Percentiles rank a stretch among this genome's conserved stretches.
phyloP scores from a whole-genome alignment of 2,329 filamentous ascomycete genomes.

The Orbilia javanica region DNA sequence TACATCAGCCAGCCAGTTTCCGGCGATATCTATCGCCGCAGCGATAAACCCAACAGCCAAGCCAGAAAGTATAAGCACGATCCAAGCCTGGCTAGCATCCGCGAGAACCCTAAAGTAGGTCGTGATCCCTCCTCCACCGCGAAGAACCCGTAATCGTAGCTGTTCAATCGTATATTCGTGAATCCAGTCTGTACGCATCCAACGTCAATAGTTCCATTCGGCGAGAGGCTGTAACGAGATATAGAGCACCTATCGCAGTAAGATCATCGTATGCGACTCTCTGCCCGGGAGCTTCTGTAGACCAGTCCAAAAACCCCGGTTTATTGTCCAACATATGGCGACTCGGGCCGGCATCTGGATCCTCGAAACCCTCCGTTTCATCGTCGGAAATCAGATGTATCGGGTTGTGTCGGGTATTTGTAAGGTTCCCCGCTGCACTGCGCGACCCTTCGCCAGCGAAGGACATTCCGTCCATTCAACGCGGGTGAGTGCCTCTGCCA shows the following conservation, averaged over 20 bases:
- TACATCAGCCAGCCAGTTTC: conserved; percentile 92
- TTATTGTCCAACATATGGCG: conserved; percentile 37
- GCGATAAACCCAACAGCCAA: conserved; percentile 82
- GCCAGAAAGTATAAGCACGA: conserved; percentile 77
- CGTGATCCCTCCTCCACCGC: conserved; percentile 76
- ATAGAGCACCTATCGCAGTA: conserved; percentile 77
- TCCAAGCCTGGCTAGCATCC: conserved; percentile 91
- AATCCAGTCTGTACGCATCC: conserved; percentile 80
- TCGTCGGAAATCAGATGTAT: conserved; percentile 35
- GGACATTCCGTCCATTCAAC: conserved; percentile 40
- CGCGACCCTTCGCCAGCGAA: conserved; percentile 55
- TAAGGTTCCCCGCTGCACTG: conserved; percentile 43
- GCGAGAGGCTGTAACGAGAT: not conserved
- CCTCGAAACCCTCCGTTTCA: conserved; percentile 6
- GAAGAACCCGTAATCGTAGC: conserved; percentile 83
- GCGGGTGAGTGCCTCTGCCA: conserved; percentile 14
- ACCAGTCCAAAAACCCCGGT: conserved; percentile 75
- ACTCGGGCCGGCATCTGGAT: conserved; percentile 35
- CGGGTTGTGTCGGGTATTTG: conserved; percentile 32
- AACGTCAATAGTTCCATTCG: conserved; percentile 29
- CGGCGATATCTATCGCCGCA: conserved; percentile 87
- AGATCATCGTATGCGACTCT: conserved; percentile 95
- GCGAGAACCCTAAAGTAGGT: conserved; percentile 79
- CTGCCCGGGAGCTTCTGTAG: conserved; percentile 86
- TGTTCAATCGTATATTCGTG: conserved; percentile 98